phyloP scores from a whole-genome alignment of 495 filamentous ascomycete genomes.

The Talaromyces adpressus region DNA sequence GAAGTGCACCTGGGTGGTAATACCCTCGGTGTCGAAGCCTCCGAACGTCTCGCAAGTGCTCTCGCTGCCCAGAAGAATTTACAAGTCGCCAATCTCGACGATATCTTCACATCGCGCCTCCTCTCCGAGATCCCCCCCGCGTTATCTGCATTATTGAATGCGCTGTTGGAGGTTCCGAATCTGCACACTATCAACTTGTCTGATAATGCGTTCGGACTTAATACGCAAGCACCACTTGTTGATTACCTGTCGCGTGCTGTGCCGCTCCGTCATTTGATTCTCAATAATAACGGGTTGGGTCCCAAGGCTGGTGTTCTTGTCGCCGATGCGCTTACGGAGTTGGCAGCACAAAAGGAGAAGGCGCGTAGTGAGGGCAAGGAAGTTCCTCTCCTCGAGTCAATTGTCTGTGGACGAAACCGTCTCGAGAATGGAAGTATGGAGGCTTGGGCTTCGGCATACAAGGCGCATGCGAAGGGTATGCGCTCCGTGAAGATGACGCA shows the following conservation, averaged over 20 bases:
- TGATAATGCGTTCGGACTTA: conserved; percentile 96
- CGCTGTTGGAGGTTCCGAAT: conserved; percentile 72
- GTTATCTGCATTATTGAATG: conserved; percentile 73
- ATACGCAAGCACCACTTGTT: conserved; percentile 75
- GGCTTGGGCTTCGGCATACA: conserved; percentile 83
- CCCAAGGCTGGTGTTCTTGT: conserved; percentile 81
- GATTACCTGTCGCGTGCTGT: conserved; percentile 80
- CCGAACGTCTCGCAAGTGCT: conserved; percentile 70
- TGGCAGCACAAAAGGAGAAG: conserved; percentile 75
- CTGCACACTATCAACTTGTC: conserved; percentile 91
- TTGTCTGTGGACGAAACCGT: conserved; percentile 92
- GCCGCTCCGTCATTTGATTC: conserved; percentile 82
- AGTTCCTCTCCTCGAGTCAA: conserved; percentile 78
- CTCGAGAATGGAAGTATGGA: conserved; percentile 94
- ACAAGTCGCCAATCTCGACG: conserved; percentile 80
- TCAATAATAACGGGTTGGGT: conserved; percentile 98
- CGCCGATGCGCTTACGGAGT: conserved; percentile 66
- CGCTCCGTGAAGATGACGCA: conserved; percentile 94
- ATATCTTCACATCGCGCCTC: conserved; percentile 94
- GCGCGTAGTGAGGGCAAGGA: conserved; percentile 58
- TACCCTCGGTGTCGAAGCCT: conserved; percentile 84
- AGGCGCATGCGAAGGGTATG: conserved; percentile 65
- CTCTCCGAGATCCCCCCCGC: conserved; percentile 91
- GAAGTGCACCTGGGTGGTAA: conserved; percentile 82
- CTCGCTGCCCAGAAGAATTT: conserved; percentile 75